Evolutionary conservation across 306 rosid species (phyloP).

Genomic region (Cicer bijugum): DNA sequence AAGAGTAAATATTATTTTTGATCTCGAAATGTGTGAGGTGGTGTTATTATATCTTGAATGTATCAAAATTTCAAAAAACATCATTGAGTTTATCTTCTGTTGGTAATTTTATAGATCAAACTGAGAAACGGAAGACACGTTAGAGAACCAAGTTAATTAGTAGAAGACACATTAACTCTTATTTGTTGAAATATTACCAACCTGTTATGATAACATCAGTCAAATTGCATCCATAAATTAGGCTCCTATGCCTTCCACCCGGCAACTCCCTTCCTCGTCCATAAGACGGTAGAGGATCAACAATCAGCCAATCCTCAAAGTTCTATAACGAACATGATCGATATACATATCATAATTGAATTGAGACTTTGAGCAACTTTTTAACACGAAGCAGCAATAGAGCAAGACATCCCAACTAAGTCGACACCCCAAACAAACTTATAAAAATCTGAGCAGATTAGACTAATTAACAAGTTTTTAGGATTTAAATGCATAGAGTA

Average conservation of each 20-base stretch:
- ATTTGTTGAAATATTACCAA: conserved; percentile 43
- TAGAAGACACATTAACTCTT: not conserved
- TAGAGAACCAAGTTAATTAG: too few relatives aligned
- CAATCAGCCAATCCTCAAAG: conserved; percentile 72
- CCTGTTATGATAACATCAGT: conserved; percentile 85
- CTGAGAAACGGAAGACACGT: too few relatives aligned
- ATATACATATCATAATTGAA: conserved; percentile 38
- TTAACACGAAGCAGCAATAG: too few relatives aligned
- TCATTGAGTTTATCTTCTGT: too few relatives aligned
- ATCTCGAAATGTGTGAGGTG: too few relatives aligned
- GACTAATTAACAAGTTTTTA: conserved; percentile 1
- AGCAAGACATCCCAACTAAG: too few relatives aligned
- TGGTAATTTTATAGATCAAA: too few relatives aligned
- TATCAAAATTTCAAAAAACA: too few relatives aligned
- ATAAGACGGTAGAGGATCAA: conserved; percentile 83
- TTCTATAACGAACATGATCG: conserved; percentile 56
- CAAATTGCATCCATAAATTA: conserved; percentile 72
- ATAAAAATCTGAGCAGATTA: conserved; percentile 25
- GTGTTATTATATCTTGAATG: too few relatives aligned
- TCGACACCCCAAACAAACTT: too few relatives aligned
- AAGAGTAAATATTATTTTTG: too few relatives aligned
- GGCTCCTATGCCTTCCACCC: conserved; percentile 78
- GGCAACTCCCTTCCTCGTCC: conserved; percentile 91
- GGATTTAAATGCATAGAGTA: conserved; percentile 22
- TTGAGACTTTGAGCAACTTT: not conserved